Base-by-base conservation (phyloP, 2,329 filamentous ascomycete species). In the Madurella fahalii region DNA sequence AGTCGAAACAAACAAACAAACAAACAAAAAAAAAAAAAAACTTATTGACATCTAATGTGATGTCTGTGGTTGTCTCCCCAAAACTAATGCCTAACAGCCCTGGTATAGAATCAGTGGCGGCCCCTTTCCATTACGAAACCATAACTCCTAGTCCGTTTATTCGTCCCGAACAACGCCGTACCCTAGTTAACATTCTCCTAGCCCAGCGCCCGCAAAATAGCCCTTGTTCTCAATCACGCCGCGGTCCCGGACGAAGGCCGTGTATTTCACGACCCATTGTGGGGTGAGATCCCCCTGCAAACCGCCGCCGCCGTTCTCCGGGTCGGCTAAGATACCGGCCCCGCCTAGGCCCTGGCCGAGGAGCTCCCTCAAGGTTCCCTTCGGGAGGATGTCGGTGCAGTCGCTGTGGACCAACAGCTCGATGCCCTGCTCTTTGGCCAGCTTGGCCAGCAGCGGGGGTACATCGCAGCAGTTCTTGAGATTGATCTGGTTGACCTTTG, bases 211-310 rank as follows among this genome's bases (percentile, higher is more conserved):
- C 1, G 93, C 93, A 76, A 96, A 96, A 72, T 96, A 97, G 8
- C 94, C 94, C 77, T 97, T 99, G 69, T 94, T 96, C 77, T 99
- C 94, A 61, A 99, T 93, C 9, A 99, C 94, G 13, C 94, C 94
- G 51, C 94, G 80, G 69, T 97, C 88, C 70, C 89, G 88, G 40
- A 97, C 90, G 55, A 97, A 93, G 1, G 94, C 94, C 39, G 93
- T 96, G 69, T 99, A 99, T 69, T 97, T 95, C 62, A 93, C 87
- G 30, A 97, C 94, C 93, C 94, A 99, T 68, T 93, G 85, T 30
- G 94, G 92, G 55, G 83, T 81, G 47, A 97, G 80, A 61, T 96
- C 85, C 4, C 90, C 92, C 62, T 81, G 78, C 54, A 95, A 74
- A 0, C 88, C 87, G 9, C 75, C 70, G 16, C 70, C 68, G 12